Evolutionary conservation across 2,329 filamentous ascomycete species (phyloP), one percentile per base, ranked within the genome.

Genomic region (Periconia sp.): DNA sequence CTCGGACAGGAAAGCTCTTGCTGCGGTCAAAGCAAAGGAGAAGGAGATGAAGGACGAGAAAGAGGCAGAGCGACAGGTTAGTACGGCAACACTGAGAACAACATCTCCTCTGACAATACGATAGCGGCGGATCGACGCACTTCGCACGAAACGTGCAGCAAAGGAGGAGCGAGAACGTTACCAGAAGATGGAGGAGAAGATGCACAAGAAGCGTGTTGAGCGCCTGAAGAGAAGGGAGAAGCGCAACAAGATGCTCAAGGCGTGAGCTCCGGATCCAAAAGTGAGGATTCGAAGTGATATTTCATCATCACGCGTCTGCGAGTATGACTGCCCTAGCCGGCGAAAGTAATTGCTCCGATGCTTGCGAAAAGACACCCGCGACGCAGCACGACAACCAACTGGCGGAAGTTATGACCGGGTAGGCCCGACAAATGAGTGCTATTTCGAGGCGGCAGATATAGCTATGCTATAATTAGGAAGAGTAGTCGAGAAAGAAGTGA

Each of bases 151-250:
- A 72, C 83, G 89, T 57, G 87, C 84, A 15, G 88, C 86, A 38
- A 97, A 96, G 80, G 92, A 90, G 61, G 94, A 97, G 78, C 91
- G 88, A 72, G 90, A 92, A 64, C 80, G 92, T 57, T 97, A 92
- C 68, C 89, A 91, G 71, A 89, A 92, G 78, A 83, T 99, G 83
- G 92, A 91, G 15, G 89, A 91, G 75, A 97, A 94, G 78, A 97
- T 99, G 94, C 92, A 97, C 76, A 85, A 83, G 73, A 97, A 96
- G 80, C 82, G 92, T 49, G 87, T 97, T 10, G 94, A 99, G 74
- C 83, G 94, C 59, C 73, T 96, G 72, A 96, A 91, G 85, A 83
- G 92, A 66, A 88, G 90, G 72, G 94, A 99, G 79, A 97, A 97
- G 85, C 85, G 94, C 67, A 99, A 92, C 73, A 94, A 92, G 77